Evolutionary conservation across 352 stramenopile genomes (phyloP).

Genomic region (Phytophthora foliorum): DNA sequence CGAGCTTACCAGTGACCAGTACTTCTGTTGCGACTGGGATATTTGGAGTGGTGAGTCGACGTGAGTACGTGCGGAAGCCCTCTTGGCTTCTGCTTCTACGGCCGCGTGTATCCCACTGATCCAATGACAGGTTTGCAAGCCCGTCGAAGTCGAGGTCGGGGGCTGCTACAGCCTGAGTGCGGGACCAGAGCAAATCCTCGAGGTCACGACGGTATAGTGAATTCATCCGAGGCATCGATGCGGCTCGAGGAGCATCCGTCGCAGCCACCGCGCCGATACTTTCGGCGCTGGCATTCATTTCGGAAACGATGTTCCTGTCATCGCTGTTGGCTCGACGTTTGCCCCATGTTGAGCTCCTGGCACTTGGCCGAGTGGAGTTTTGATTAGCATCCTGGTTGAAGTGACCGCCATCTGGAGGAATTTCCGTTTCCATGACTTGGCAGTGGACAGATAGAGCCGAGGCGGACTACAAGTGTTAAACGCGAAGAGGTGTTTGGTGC

Average conservation of each 20-base stretch:
- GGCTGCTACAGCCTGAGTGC: constrained; percentile 18
- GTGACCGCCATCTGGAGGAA: constrained; percentile 15
- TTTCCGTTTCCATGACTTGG: background rate
- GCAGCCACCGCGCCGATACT: background rate
- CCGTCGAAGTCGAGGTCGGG: constrained; percentile 27
- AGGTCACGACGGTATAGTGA: constrained; percentile 8
- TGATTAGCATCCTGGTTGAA: constrained; percentile 22
- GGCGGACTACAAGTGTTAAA: constrained; percentile 13
- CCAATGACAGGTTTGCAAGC: constrained; percentile 20
- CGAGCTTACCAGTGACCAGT: constrained; percentile 35
- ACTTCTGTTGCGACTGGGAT: constrained; percentile 19
- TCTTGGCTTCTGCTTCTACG: constrained; percentile 8
- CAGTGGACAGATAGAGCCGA: constrained; percentile 5
- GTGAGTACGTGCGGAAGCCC: constrained; percentile 23
- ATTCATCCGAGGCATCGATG: background rate
- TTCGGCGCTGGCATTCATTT: constrained; percentile 1
- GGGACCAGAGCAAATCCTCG: constrained; percentile 25
- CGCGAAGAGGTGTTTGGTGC: constrained; percentile 7
- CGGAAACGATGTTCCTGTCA: background rate
- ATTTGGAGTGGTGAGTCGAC: constrained; percentile 12
- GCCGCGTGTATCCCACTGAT: constrained; percentile 21
- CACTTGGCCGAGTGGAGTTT: background rate
- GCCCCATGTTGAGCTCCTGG: constrained; percentile 1
- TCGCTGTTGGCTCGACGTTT: constrained; percentile 10
- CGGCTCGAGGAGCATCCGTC: background rate